Evolutionary conservation across 73 alveolate genomes (phyloP), one percentile per base, ranked within the genome.

Genomic region (Loxodes magnus): DNA sequence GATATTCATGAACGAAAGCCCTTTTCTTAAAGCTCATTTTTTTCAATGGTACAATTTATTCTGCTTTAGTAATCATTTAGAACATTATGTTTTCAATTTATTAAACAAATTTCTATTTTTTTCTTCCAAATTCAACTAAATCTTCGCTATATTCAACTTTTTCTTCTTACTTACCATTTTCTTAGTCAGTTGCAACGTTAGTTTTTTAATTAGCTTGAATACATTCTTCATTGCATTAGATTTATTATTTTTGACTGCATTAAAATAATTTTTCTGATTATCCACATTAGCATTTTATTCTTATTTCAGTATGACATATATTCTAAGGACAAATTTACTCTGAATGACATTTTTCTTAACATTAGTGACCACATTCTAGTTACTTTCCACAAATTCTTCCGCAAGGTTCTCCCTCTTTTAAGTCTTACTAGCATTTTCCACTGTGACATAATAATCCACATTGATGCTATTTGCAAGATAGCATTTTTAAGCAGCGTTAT

Each of bases 221-320:
- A 44, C 89, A 75, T 35, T 68, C 89, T 22, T 59, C 38, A 17
- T 46, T 68, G 71, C 89, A 75, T 35, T 58, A 74, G 5, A 67
- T 29, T 12, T 52, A 54, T 35, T 75, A 54, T 0, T 52, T 5
- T 14, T 70, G 67, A 58, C 58, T 16, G 19, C 77, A 63, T 34
- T 16, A 38, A 9, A 36, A 36, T 6, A 27, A 6, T 14, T 21
- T 16, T 29, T 9, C 38, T 41, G 74, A 33, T 33, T 21, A 46
- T 22, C 67, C 62, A 31, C 89, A 75, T 21, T 54, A 37, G 58
- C 89, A 75, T 20, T 22, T 51, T 24, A 59, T 38, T 23, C 66
- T 43, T 10, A 75, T 50, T 33, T 67, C 78, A 0, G 79, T 82
- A 20, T 58, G 64, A 27, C 89, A 75, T 5, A 72, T 74, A 20